phyloP scores from a whole-genome alignment of 1,284 basidiomycete species.

The Kwoniella shivajii region DNA sequence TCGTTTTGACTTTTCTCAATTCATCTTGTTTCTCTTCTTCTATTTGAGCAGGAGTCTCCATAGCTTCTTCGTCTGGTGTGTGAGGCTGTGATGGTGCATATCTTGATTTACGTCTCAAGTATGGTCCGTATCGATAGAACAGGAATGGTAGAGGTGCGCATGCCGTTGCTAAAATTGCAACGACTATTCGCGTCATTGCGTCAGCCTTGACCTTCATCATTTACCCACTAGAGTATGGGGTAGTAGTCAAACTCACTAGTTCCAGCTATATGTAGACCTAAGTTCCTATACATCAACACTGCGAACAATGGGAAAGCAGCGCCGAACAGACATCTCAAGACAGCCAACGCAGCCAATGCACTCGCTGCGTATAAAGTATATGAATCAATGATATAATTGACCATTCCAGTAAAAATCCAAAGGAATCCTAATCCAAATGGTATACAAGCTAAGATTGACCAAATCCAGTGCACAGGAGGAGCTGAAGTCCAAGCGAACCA shows the following conservation, averaged over 20 bases:
- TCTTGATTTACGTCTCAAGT: constrained; percentile 43
- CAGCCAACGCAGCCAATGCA: constrained; percentile 69
- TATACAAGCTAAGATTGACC: constrained; percentile 64
- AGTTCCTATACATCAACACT: constrained; percentile 43
- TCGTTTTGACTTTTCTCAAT: constrained; percentile 17
- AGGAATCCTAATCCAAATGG: constrained; percentile 66
- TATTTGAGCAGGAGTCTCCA: not conserved
- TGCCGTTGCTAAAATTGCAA: constrained; percentile 62
- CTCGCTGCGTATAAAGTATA: constrained; percentile 64
- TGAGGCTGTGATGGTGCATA: constrained; percentile 27
- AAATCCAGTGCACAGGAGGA: constrained; percentile 64
- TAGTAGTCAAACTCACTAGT: constrained; percentile 25
- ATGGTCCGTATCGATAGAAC: constrained; percentile 54
- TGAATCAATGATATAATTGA: constrained; percentile 65
- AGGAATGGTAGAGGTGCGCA: constrained; percentile 63
- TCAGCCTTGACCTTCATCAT: constrained; percentile 51
- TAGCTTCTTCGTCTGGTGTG: constrained; percentile 1
- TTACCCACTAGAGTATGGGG: not conserved
- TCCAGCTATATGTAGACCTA: constrained; percentile 50
- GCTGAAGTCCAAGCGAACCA: constrained; percentile 63
- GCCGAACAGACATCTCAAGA: constrained; percentile 66
- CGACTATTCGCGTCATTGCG: constrained; percentile 61
- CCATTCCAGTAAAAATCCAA: constrained; percentile 60
- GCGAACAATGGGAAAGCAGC: constrained; percentile 48
- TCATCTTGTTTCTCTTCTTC: constrained; percentile 6